phyloP scores from a whole-genome alignment of 2,329 filamentous ascomycete species.

The Sclerotinia nivalis region DNA sequence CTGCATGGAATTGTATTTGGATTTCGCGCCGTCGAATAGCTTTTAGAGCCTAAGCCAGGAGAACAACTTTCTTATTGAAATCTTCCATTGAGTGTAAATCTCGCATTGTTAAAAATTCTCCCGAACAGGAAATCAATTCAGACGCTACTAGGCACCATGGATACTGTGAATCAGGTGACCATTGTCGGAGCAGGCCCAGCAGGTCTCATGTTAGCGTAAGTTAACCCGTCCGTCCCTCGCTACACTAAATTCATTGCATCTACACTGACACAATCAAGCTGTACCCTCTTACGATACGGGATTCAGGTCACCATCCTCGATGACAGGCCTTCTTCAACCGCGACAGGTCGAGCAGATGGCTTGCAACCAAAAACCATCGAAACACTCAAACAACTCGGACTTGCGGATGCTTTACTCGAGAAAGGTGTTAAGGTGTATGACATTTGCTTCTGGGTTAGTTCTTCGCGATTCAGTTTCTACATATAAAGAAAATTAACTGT shows the following conservation, averaged over 20 bases:
- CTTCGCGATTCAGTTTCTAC: neutral
- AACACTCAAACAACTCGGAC: slow-evolving; percentile 61
- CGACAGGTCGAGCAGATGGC: slow-evolving; percentile 61
- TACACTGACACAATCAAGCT: slow-evolving; percentile 54
- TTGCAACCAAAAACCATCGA: slow-evolving; percentile 63
- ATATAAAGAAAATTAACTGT: slow-evolving; percentile 45
- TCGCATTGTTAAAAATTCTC: neutral
- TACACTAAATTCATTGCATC: neutral
- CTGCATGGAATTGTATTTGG: neutral
- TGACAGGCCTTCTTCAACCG: slow-evolving; percentile 66
- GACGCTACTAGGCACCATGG: neutral
- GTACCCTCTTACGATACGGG: slow-evolving; percentile 52
- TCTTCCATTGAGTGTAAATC: neutral
- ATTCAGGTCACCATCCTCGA: slow-evolving; percentile 67
- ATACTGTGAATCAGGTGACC: slow-evolving; percentile 30
- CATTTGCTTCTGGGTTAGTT: slow-evolving; percentile 59
- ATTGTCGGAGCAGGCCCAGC: slow-evolving; percentile 48
- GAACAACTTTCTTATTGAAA: neutral
- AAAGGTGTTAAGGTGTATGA: slow-evolving; percentile 61
- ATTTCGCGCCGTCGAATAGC: neutral
- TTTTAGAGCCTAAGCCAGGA: neutral
- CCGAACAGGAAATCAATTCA: neutral
- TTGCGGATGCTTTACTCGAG: slow-evolving; percentile 54
- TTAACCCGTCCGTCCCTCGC: neutral
- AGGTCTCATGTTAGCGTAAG: slow-evolving; percentile 45